A percentile compares a stretch with the other conserved stretches of the same genome.
Conservation (phyloP, 2,329 filamentous ascomycete species). For the Pseudogymnoascus destructans region DNA sequence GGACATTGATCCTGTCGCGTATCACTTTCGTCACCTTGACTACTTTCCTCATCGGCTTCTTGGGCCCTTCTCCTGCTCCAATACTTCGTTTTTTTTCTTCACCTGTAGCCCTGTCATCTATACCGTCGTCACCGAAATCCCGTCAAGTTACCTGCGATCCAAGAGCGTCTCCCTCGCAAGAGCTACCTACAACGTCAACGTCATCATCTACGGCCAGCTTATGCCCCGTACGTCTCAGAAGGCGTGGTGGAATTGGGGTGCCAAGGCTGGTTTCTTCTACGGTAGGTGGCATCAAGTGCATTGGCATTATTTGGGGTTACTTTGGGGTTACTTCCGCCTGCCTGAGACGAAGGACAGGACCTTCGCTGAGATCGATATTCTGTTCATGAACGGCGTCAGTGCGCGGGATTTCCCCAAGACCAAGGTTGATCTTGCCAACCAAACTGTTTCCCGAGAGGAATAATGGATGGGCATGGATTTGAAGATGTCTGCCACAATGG, state of each 20-base stretch:
- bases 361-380: constrained; percentile 31
- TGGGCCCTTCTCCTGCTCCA: constrained; percentile 27
- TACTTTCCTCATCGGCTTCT: constrained; percentile 18
- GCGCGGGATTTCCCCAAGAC: constrained; percentile 29
- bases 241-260: constrained; percentile 25
- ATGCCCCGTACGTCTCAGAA: constrained; percentile 20
- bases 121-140: constrained; percentile 30
- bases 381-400: constrained; percentile 29
- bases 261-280: constrained; percentile 31
- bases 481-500: not conserved
- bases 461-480: not conserved
- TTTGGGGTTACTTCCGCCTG: constrained; percentile 33
- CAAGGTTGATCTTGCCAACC: constrained; percentile 21
- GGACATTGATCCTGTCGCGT: constrained; percentile 17
- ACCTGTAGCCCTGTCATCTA: constrained; percentile 32
- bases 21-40: constrained; percentile 15
- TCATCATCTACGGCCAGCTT: constrained; percentile 23
- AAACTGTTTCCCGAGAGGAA: constrained; percentile 2
- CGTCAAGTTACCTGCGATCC: constrained; percentile 28
- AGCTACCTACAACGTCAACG: constrained; percentile 27
- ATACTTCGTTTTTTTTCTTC: constrained; percentile 30
- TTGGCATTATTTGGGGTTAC: constrained; percentile 30
- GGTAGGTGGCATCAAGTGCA: constrained; percentile 26
- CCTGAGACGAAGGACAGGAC: constrained; percentile 32
- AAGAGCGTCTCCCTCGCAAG: constrained; percentile 30